Evolutionary conservation across 202 grass and related monocot species (phyloP), one percentile per base, ranked within the genome.

Genomic region (Panicum virgatum): DNA sequence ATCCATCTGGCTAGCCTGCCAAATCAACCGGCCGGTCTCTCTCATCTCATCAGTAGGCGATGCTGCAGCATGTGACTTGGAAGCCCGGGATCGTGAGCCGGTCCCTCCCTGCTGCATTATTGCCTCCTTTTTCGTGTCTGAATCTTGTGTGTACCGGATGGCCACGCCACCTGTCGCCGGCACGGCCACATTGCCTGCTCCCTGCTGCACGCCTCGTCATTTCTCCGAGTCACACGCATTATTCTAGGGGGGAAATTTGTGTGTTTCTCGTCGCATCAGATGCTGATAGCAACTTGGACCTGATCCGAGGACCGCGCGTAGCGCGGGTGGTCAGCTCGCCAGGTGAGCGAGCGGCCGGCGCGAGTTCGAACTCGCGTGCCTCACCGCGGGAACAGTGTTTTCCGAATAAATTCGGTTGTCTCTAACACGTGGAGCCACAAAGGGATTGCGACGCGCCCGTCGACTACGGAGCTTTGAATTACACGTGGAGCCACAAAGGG

Each of bases 61-160:
- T 29, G 25, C 32, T 29, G 25, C 32, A 34, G 32, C 85, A 86
- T 69, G 84, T 86, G 85, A 86, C 85, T 86, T 76, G 85, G 78
- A 62, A 76, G 85, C 85, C 62, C 52, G 78, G 52, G 62, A 76
- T 81, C 78, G 53, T 69, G 32, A 68, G 29, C 77, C 60, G n/a
- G n/a, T 34, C 32, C 4, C 32, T 27, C 50, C 15, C 60, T 65
- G 58, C 60, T 65, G 58, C 60, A 81, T 76, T 69, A 82, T 87
- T 87, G 54, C 6, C 7, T 22, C 43, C n/a, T 20, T 5, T 64
- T 34, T 39, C 26, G 54, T 26, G 64, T 12, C 73, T 5, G 82
- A 48, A 79, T 46, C 46, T 34, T 12, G 30, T 70, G 66, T 39
- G 44, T 3, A 29, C 52, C 29, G 64, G 62, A 15, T 14, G 5